Evolutionary conservation across 345 rosid genomes (phyloP).

Genomic region (Salix koriyanagi): DNA sequence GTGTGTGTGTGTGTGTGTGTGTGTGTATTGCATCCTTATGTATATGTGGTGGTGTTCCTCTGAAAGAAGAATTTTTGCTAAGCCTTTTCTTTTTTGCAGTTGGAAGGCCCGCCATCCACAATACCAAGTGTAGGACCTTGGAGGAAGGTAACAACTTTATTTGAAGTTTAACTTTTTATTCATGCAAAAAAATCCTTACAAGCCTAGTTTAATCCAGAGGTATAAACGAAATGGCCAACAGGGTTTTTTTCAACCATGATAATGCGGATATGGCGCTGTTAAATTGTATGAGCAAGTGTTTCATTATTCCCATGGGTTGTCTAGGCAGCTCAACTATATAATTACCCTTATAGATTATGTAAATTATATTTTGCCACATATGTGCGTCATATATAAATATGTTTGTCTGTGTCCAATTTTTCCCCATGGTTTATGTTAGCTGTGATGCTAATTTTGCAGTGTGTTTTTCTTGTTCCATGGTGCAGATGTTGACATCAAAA

Average conservation of each 20-base stretch:
- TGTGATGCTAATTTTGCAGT: conserved; percentile 4
- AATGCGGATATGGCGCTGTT: not conserved
- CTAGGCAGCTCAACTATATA: not conserved
- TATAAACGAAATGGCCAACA: not conserved
- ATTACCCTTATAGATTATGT: not conserved
- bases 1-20: too few species aligned
- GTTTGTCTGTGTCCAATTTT: not conserved
- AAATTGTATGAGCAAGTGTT: not conserved
- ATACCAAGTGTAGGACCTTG: conserved; percentile 87
- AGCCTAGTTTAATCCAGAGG: not conserved
- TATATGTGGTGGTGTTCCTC: not conserved
- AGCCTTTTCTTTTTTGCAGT: conserved; percentile 33
- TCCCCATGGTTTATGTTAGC: not conserved
- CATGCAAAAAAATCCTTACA: not conserved
- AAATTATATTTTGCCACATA: not conserved
- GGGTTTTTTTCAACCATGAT: not conserved
- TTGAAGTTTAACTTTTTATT: not conserved
- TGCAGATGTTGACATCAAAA: conserved; percentile 93
- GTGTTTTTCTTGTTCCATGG: conserved; percentile 16
- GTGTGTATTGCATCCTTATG: not conserved
- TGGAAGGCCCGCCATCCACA: conserved; percentile 54
- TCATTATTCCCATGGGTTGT: not conserved
- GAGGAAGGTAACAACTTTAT: conserved; percentile 65
- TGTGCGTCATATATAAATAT: not conserved
- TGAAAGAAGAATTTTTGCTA: not conserved